phyloP scores from a whole-genome alignment of 2,329 filamentous ascomycete species.

The Sclerotinia subarctica region DNA sequence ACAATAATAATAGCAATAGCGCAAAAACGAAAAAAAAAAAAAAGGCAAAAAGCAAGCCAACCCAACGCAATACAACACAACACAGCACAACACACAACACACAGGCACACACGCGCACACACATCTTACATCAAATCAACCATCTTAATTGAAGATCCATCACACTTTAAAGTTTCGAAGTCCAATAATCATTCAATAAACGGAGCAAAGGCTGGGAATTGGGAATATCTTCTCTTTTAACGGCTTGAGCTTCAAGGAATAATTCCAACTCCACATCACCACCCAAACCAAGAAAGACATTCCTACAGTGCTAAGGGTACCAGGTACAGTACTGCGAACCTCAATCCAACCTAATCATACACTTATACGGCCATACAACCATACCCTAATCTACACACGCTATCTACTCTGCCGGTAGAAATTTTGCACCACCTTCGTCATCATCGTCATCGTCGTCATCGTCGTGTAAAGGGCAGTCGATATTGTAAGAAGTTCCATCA shows the following conservation, averaged over 20 bases:
- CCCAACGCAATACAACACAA: neutral
- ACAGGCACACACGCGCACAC: neutral
- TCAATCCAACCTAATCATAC: neutral
- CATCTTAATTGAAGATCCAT: neutral
- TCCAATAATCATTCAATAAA: neutral
- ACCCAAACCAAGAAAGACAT: neutral
- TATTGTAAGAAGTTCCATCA: neutral
- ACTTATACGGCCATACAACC: neutral
- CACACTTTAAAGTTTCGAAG: neutral
- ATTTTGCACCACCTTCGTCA: neutral
- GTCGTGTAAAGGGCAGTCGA: neutral
- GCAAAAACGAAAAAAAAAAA: neutral
- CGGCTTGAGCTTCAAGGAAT: neutral
- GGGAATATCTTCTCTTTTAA: neutral
- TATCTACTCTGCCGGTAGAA: neutral
- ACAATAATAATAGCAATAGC: neutral
- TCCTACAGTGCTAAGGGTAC: neutral
- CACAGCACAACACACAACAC: neutral
- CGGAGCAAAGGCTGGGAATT: neutral
- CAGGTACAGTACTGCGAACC: neutral
- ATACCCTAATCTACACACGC: neutral
- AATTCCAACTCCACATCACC: neutral
- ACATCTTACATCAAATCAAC: neutral
- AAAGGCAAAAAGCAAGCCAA: no score
- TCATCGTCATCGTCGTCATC: constrained; percentile 13